Percentiles rank a stretch among this genome's conserved stretches.
These are phyloP conservation scores for Cucurbita maxima DNA, from an alignment of 306 rosid genomes.

Conservation along the genomic window DNA sequence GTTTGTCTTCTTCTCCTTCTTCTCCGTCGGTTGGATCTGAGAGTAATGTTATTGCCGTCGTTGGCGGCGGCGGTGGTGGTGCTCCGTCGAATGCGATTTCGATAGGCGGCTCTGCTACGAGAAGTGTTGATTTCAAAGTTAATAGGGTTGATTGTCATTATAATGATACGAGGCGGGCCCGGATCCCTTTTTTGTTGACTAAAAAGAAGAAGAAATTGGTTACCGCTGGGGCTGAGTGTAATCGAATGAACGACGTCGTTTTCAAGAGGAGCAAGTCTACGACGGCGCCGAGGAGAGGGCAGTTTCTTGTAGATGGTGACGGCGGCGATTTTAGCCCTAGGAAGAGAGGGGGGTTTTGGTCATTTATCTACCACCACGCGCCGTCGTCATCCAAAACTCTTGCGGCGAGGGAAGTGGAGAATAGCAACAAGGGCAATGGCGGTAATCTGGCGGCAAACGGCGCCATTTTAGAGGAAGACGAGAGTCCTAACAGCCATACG, in stretches of 20 bases:
- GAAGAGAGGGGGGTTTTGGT: conserved; percentile 71
- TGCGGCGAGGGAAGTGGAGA: conserved; percentile 11
- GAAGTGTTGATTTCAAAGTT: background rate
- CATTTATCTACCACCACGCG: conserved; percentile 37
- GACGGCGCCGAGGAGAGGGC: conserved; percentile 40
- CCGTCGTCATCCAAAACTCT: conserved; percentile 20
- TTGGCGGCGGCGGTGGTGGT: background rate
- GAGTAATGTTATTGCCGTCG: background rate
- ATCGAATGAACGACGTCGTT: conserved; percentile 17
- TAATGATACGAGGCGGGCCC: conserved; percentile 29
- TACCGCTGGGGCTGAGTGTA: conserved; percentile 5
- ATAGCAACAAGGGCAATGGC: background rate
- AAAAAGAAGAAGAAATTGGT: conserved; percentile 47
- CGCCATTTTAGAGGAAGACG: conserved; percentile 23
- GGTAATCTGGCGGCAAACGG: background rate
- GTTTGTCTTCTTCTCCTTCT: conserved; percentile 51
- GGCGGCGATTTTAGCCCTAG: conserved; percentile 35
- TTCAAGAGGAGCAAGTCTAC: conserved; percentile 85
- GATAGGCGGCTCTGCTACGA: conserved; percentile 8
- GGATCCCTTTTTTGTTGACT: conserved; percentile 49
- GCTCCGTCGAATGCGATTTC: conserved; percentile 21
- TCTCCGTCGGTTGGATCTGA: conserved; percentile 76
- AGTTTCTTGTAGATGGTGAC: conserved; percentile 17
- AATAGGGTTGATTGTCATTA: conserved; percentile 1
- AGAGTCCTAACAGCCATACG: conserved; percentile 25